Conservation (phyloP, 2,329 filamentous ascomycete species). For the Xylariales sp. region DNA sequence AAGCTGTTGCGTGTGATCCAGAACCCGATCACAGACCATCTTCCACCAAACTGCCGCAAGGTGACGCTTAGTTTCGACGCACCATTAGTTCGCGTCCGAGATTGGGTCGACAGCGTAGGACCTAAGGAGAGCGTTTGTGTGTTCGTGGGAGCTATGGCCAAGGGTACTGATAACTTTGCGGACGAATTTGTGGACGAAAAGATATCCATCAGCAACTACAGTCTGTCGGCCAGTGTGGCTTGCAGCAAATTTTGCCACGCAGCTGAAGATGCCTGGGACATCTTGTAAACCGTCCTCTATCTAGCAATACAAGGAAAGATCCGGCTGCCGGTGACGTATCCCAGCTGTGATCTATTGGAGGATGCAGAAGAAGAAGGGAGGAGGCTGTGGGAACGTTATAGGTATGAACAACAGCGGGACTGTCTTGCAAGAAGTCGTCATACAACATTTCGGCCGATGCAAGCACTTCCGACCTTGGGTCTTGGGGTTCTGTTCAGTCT, state of each 20-base stretch:
- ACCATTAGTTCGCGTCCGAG: conserved; percentile 77
- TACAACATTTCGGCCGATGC: conserved; percentile 67
- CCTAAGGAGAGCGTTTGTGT: conserved; percentile 93
- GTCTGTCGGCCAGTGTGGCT: conserved; percentile 91
- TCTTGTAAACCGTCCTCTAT: conserved; percentile 57
- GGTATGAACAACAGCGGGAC: conserved; percentile 21
- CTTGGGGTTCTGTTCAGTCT: conserved; percentile 67
- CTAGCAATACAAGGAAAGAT: neutral
- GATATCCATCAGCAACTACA: conserved; percentile 98
- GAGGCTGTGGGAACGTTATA: conserved; percentile 23
- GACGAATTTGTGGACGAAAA: conserved; percentile 94
- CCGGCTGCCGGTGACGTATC: too few species aligned
- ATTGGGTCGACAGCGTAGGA: conserved; percentile 78
- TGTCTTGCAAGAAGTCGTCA: conserved; percentile 46
- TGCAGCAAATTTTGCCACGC: conserved; percentile 99
- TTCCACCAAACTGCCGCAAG: conserved; percentile 96
- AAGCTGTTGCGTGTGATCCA: conserved; percentile 97
- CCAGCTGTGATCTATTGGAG: too few species aligned
- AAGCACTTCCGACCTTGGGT: conserved; percentile 51
- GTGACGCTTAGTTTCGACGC: conserved; percentile 95
- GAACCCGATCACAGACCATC: conserved; percentile 95
- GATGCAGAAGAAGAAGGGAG: conserved; percentile 11
- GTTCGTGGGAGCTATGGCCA: conserved; percentile 97
- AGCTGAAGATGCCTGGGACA: conserved; percentile 92
- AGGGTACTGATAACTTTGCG: conserved; percentile 92